These are phyloP conservation scores for Nidularia pulvinata DNA, from an alignment of 768 basidiomycete genomes.

Conservation along the genomic window DNA sequence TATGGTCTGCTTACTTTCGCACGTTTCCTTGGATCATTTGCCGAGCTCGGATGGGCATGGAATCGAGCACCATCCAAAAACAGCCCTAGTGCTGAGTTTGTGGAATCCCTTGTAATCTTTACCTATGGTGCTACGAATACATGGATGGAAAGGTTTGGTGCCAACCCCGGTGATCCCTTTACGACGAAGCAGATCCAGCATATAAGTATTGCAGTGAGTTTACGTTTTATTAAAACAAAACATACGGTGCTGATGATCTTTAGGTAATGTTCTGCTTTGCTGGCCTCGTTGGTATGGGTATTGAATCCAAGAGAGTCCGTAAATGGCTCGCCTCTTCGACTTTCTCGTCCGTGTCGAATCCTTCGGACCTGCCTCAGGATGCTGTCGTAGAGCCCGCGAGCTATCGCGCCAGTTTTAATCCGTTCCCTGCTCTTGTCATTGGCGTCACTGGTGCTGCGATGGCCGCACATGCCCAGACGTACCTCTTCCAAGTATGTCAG, in stretches of 20 bases:
- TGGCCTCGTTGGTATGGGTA: conserved; percentile 86
- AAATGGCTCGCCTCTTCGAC: conserved; percentile 70
- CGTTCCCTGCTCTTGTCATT: conserved; percentile 91
- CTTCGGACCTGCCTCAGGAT: conserved; percentile 29
- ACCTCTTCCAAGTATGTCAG: conserved; percentile 76
- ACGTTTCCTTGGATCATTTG: conserved; percentile 92
- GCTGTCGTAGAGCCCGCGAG: conserved; percentile 66
- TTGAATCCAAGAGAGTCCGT: conserved; percentile 78
- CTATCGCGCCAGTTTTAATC: conserved; percentile 82
- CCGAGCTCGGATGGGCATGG: conserved; percentile 95
- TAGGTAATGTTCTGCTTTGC: conserved; percentile 95
- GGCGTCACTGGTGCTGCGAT: conserved; percentile 94
- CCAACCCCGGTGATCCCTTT: conserved; percentile 76
- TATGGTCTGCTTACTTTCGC: conserved; percentile 89
- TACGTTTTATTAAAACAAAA: neutral
- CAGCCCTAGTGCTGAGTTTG: conserved; percentile 68
- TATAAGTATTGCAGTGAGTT: conserved; percentile 83
- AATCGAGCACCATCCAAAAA: conserved; percentile 61
- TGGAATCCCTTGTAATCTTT: conserved; percentile 83
- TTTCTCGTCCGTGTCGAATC: conserved; percentile 24
- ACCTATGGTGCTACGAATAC: conserved; percentile 89
- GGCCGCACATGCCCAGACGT: conserved; percentile 89
- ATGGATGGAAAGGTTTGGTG: conserved; percentile 97
- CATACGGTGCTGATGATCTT: conserved; percentile 2
- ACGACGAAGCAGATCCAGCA: conserved; percentile 94